Conservation (phyloP, 1,139 yeast genomes). For the Blastobotrys illinoisensis region DNA sequence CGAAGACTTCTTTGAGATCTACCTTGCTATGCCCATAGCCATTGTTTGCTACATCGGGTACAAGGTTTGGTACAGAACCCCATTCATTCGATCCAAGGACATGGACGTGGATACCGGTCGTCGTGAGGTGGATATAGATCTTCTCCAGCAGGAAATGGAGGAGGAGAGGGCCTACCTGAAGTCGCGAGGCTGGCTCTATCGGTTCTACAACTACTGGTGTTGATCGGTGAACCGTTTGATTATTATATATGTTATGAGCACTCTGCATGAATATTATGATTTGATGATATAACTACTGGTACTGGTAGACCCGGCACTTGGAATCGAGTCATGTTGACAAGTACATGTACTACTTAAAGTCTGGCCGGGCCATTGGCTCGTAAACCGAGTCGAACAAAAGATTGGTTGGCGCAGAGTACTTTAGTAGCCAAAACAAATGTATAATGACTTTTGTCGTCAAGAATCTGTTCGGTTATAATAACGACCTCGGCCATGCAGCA, state of each 20-base stretch:
- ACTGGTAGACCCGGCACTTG: no score
- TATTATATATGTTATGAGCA: background rate
- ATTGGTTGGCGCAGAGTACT: no score
- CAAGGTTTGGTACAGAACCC: slow-evolving; percentile 43
- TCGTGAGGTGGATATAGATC: slow-evolving; percentile 49
- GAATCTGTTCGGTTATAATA: no score
- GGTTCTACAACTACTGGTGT: slow-evolving; percentile 42
- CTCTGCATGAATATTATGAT: background rate
- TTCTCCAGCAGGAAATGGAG: slow-evolving; percentile 44
- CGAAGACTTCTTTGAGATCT: slow-evolving; percentile 45
- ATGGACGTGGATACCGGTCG: slow-evolving; percentile 49
- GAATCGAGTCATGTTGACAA: no score
- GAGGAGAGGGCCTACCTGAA: slow-evolving; percentile 39
- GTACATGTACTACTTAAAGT: no score
- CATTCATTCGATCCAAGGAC: slow-evolving; percentile 33
- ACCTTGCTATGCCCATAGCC: slow-evolving; percentile 51
- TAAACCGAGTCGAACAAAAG: no score
- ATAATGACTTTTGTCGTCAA: no score
- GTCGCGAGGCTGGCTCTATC: slow-evolving; percentile 34
- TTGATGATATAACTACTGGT: background rate
- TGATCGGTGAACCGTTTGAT: slow-evolving; percentile 19
- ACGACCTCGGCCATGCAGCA: no score
- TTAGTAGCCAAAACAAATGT: no score
- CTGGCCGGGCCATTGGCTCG: no score
- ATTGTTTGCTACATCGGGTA: slow-evolving; percentile 45